Base-by-base conservation (phyloP, 108 stramenopile species). In the Nitzschia palea region DNA sequence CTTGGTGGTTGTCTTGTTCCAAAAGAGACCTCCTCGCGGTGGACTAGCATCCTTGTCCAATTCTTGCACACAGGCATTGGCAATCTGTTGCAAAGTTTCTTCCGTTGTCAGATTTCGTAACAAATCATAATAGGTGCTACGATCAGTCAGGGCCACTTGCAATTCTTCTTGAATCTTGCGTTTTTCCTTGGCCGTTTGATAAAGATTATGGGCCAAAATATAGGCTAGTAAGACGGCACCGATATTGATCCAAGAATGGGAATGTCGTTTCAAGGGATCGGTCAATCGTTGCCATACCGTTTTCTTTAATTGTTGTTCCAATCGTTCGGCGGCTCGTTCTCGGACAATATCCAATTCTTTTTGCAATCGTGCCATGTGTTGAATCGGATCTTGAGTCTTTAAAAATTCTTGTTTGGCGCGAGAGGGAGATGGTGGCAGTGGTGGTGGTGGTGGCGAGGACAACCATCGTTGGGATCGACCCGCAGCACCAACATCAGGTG, bases 321-420 rank as follows among this genome's bases (percentile, higher is more conserved):
- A 44, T 25, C 55, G 37, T 50, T 40, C 44, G 28, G 52, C 58
- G 31, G 53, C 54, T n/a, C 50, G 52, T 15, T 68, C 55, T 44
- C 67, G 55, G 22, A 68, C 67, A 32, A 56, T 32, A 44, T 68
- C 61, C 44, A 76, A 58, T 45, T 76, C 74, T 14, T 55, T 62
- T 47, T 76, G 57, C 36, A 76, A 22, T 27, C 54, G 56, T 18
- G 45, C 27, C 2, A 76, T 76, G 40, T 58, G 44, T 0, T 31
- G 37, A 27, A 68, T 25, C 2, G 67, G 67, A 57, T 76, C 62
- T 54, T 65, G 40, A 17, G 20, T 35, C 29, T 76, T 65, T 31
- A 76, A 25, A 44, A 68, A 76, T 51, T 58, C 50, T 62, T 68
- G 37, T 34, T 76, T 76, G 28, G 74, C 74, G 33, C 68, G 26